Base-by-base conservation (phyloP, 208 protist species). In the Trypanosoma cruzi region DNA sequence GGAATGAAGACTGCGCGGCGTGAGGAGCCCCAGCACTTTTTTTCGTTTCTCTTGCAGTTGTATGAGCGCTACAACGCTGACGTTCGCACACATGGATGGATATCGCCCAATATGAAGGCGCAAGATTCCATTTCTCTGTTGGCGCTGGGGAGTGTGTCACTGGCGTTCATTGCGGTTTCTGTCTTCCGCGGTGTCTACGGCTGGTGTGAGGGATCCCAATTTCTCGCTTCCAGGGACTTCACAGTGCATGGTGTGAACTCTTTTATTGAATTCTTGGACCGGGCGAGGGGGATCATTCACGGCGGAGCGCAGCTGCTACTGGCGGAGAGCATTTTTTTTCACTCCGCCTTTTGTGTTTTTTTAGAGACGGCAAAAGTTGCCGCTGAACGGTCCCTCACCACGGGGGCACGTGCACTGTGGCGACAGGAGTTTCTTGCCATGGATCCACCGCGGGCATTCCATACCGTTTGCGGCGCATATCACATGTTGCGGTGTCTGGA, bases 1-100 rank as follows among this genome's bases (percentile, higher is more conserved):
- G 83, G 85, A 8, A 64, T 61, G 18, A 71, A 65, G 16, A 92
- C 89, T 26, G 82, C 81, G 2, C 62, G 69, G 34, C 56, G 73
- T 13, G 67, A 81, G 26, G 76, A 90, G 37, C 82, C 89, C 13
- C 89, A 91, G 42, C 83, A 91, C 67, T 90, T 92, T 63, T 95
- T 95, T 65, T 62, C 75, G 11, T 95, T 90, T 61, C 66, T 95
- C 14, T 29, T 59, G 5, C 76, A 84, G 10, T 55, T 83, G 49
- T 74, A 82, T 49, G 60, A 62, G 44, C 67, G 77, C 16, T 77
- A 78, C 42, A 49, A 32, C 32, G n/a, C 13, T 42, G 77, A 65
- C 44, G 22, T 65, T 28, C 40, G 44, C 4, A 29, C 26, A 1
- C 56, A 61, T 61, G 64, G 64, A 13, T 68, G 71, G 64, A 26